Conservation (phyloP, 768 basidiomycete species). For the Xerocomus spinulosus region DNA sequence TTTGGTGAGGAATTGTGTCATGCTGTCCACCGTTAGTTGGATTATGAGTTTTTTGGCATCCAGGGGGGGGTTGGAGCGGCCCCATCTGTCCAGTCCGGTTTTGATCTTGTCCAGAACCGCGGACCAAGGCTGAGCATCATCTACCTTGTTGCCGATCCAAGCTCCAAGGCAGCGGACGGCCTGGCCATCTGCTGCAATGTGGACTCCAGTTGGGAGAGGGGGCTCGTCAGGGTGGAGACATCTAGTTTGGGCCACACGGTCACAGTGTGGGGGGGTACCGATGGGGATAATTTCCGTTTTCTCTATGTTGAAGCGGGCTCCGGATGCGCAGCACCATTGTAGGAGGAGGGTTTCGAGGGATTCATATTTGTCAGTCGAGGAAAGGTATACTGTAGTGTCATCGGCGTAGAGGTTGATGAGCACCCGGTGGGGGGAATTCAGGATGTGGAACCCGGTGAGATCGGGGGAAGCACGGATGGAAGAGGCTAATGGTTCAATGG, state of each 20-base stretch:
- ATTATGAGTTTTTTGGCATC: slow-evolving; percentile 10
- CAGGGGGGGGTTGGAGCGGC: slow-evolving; percentile 10
- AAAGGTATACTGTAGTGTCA: slow-evolving; percentile 22
- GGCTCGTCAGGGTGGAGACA: background rate
- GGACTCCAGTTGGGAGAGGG: background rate
- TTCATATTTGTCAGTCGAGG: slow-evolving; percentile 13
- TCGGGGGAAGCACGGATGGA: background rate
- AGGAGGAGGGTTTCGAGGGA: slow-evolving; percentile 28
- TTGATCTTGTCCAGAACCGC: slow-evolving; percentile 20
- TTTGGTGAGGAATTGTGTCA: slow-evolving; percentile 29
- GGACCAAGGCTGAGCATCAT: slow-evolving; percentile 11
- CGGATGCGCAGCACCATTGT: slow-evolving; percentile 30
- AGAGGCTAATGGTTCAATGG: background rate
- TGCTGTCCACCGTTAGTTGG: slow-evolving; percentile 13
- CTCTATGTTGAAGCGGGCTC: slow-evolving; percentile 15
- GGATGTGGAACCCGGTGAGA: slow-evolving; percentile 7
- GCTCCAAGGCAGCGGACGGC: slow-evolving; percentile 10
- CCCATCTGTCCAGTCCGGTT: slow-evolving; percentile 6
- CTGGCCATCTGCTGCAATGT: slow-evolving; percentile 13
- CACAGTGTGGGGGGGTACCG: slow-evolving; percentile 8
- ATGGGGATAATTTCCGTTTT: slow-evolving; percentile 30
- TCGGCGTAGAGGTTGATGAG: slow-evolving; percentile 25
- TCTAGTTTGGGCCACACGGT: fast-evolving
- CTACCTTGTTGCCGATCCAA: slow-evolving; percentile 23
- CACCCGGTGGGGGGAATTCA: background rate